Base-by-base conservation (phyloP, 2,329 filamentous ascomycete species). In the Alternaria solani region DNA sequence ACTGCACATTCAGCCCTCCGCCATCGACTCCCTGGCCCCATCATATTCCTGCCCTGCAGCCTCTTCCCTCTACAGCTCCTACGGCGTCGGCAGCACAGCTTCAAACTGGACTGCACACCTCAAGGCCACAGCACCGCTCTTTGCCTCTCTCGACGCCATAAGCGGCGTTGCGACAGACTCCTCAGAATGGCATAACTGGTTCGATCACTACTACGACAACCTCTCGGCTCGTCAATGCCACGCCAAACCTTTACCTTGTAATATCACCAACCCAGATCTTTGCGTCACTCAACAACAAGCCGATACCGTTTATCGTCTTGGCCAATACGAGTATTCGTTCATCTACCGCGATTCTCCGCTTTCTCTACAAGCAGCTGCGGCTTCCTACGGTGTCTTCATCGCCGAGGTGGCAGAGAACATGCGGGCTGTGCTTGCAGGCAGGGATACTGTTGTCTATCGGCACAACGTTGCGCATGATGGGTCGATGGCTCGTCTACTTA, bases 151-250 rank as follows among this genome's bases (percentile, higher is more conserved):
- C 0, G 92, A 95, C 70, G 75, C 80, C 42, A 84, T 94, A 46
- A 92, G 90, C 0, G 90, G 89, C 30, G 85, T 95, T 1, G 73
- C 84, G 0, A 62, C 81, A 0, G 77, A 77, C 34, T 85, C 88
- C 61, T 71, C 74, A 0, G 89, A 83, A 4, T 95, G 92, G 81
- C 91, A 94, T 71, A 83, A 79, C 41, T 89, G 85, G 54, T 89
- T 91, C 69, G 92, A 95, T 72, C 92, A 93, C 77, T 95, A 95
- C 80, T 95, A 89, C 70, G 92, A 95, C 75, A 95, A 93, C 71
- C 84, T 95, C 1, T 93, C 91, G 0, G 89, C 91, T 0, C 85
- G 91, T 0, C 89, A 93, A 73, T 95, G 92, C 75, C 91, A 95
- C 72, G 81, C 78, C 18, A 91, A 90, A 70, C 86, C 90, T 0